Percentiles rank a stretch among this genome's conserved stretches.
These are phyloP conservation scores for Conticribra guillardii DNA, from an alignment of 108 stramenopile species.

Conservation along the genomic window DNA sequence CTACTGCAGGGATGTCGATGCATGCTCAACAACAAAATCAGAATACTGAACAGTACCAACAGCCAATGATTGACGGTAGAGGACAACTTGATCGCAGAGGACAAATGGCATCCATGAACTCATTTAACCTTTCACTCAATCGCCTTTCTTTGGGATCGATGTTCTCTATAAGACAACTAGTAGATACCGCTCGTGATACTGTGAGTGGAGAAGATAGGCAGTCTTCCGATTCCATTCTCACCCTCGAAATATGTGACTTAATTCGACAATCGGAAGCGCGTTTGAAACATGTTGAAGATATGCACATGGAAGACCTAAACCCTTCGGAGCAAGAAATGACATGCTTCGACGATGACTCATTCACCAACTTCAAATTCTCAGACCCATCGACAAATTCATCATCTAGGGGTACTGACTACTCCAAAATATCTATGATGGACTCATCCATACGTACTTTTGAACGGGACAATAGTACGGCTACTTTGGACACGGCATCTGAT, in stretches of 20 bases:
- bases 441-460: no score
- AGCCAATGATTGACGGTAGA: neutral
- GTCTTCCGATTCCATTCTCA: constrained; percentile 15
- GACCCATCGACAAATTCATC: no score
- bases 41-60: neutral
- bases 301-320: constrained; percentile 15
- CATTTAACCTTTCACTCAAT: neutral
- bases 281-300: constrained; percentile 22
- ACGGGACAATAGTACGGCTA: no score
- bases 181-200: constrained; percentile 4
- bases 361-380: no score
- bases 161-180: constrained; percentile 23
- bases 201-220: neutral
- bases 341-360: neutral
- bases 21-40: neutral
- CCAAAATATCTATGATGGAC: no score
- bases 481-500: no score
- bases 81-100: neutral
- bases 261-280: constrained; percentile 18
- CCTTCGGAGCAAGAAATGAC: constrained; percentile 2
- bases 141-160: constrained; percentile 23
- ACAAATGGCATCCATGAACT: neutral
- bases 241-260: constrained; percentile 19
- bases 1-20: neutral
- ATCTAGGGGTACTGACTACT: no score